Conservation (phyloP, 2,329 filamentous ascomycete species). For the Cladosporium sp. region DNA sequence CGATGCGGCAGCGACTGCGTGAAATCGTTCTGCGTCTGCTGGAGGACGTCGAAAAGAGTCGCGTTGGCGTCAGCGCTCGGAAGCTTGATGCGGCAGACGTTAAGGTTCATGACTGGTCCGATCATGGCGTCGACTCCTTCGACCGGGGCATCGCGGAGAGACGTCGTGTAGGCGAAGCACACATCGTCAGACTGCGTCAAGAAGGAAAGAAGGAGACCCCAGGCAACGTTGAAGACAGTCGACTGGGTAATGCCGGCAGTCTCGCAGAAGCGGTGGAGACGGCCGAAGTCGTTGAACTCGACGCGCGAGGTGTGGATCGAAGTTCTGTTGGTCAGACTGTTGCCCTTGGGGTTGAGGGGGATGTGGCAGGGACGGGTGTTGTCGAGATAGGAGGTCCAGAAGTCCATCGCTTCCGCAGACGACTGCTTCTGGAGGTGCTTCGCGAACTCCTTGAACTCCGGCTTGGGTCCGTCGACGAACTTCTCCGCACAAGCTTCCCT, state of each 20-base stretch:
- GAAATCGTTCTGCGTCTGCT: conserved; percentile 8
- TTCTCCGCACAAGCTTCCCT: background rate
- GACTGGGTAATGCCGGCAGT: conserved; percentile 4
- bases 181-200: conserved; percentile 23
- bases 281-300: conserved; percentile 1
- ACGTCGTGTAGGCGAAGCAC: conserved; percentile 34
- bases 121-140: conserved; percentile 10
- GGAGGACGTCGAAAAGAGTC: conserved; percentile 8
- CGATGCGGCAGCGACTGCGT: conserved; percentile 3
- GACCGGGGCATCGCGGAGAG: conserved; percentile 25
- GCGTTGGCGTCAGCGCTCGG: background rate
- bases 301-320: conserved; percentile 5
- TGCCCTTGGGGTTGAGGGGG: conserved; percentile 3
- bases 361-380: conserved; percentile 1
- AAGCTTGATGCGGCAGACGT: conserved; percentile 13
- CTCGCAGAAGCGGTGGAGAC: conserved; percentile 6
- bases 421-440: background rate
- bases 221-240: conserved; percentile 9
- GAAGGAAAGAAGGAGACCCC: conserved; percentile 6
- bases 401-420: background rate
- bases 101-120: conserved; percentile 11
- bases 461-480: background rate
- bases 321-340: conserved; percentile 3
- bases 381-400: conserved; percentile 6
- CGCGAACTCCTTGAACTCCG: conserved; percentile 5